Percentiles rank a stretch among this genome's conserved stretches.
Evolutionary conservation across 768 basidiomycete species (phyloP).

Genomic region (Paxillus involutus): DNA sequence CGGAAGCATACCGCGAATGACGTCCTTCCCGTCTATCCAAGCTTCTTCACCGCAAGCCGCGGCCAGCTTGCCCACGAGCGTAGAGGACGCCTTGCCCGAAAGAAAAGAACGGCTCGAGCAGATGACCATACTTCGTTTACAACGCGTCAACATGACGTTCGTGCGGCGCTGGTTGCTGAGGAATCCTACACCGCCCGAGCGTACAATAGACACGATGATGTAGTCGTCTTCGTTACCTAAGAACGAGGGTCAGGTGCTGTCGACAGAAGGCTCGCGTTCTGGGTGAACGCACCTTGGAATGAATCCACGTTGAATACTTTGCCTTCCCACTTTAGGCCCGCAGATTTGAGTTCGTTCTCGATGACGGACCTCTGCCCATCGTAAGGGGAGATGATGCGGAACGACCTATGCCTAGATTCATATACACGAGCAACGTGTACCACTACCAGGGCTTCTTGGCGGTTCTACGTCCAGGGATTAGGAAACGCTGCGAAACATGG

Average conservation of each 20-base stretch:
- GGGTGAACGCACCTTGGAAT: slow-evolving; percentile 63
- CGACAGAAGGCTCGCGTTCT: neutral
- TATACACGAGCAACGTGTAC: slow-evolving; percentile 55
- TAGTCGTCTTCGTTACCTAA: slow-evolving; percentile 80
- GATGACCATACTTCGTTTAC: slow-evolving; percentile 74
- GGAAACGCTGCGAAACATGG: neutral
- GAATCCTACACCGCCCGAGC: slow-evolving; percentile 62
- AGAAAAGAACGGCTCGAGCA: slow-evolving; percentile 45
- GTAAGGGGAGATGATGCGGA: slow-evolving; percentile 78
- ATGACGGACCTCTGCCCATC: slow-evolving; percentile 63
- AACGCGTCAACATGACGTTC: slow-evolving; percentile 85
- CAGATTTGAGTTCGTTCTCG: slow-evolving; percentile 51
- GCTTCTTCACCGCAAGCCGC: neutral
- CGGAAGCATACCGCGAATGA: neutral
- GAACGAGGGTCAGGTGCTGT: slow-evolving; percentile 9
- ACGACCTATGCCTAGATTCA: slow-evolving; percentile 43
- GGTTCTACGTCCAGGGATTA: slow-evolving; percentile 49
- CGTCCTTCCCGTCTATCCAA: slow-evolving; percentile 17
- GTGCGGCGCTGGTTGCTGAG: slow-evolving; percentile 60
- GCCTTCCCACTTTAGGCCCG: slow-evolving; percentile 53
- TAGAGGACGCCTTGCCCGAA: slow-evolving; percentile 11
- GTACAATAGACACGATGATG: slow-evolving; percentile 70
- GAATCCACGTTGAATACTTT: slow-evolving; percentile 77
- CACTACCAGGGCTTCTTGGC: slow-evolving; percentile 49
- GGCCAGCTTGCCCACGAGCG: slow-evolving; percentile 27